A percentile compares a stretch with the other conserved stretches of the same genome.
Conservation (phyloP, 495 filamentous ascomycete genomes). For the Daldinia childiae region DNA sequence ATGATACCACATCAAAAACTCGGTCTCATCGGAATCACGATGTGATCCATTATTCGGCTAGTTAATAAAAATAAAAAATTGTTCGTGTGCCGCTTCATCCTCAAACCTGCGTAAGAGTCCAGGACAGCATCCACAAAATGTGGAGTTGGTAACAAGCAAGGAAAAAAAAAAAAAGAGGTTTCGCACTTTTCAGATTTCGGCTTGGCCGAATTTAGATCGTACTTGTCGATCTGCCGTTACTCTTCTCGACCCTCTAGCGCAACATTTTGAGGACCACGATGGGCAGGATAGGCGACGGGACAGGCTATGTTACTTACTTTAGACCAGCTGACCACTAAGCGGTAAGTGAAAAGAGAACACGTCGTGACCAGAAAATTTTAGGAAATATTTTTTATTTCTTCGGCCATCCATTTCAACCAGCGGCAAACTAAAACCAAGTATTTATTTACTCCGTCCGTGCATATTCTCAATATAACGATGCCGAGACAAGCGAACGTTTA, state of each 20-base stretch:
- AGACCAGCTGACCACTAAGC: conserved; percentile 5
- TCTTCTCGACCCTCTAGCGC: neutral
- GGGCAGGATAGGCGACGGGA: neutral
- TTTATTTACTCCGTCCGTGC: neutral
- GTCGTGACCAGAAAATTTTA: conserved; percentile 3
- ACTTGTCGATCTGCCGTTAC: conserved; percentile 10
- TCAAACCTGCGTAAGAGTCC: neutral
- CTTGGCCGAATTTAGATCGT: conserved; percentile 21
- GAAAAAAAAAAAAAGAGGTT: neutral
- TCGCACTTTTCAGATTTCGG: conserved; percentile 12
- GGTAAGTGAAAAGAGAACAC: neutral
- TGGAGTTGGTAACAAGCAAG: neutral
- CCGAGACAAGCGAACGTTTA: neutral
- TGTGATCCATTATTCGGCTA: neutral
- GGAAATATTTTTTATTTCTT: neutral
- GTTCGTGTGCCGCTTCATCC: neutral
- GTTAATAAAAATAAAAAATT: neutral
- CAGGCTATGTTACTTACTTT: neutral
- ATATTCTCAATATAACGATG: conserved; percentile 1
- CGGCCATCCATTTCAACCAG: neutral
- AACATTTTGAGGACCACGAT: neutral
- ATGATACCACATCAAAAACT: neutral
- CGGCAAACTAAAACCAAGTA: neutral
- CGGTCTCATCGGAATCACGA: neutral
- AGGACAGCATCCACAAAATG: neutral